A percentile compares a stretch with the other conserved stretches of the same genome.
These are phyloP conservation scores for Phragmites australis DNA, from an alignment of 176 grass and related monocot genomes.

Conservation along the genomic window DNA sequence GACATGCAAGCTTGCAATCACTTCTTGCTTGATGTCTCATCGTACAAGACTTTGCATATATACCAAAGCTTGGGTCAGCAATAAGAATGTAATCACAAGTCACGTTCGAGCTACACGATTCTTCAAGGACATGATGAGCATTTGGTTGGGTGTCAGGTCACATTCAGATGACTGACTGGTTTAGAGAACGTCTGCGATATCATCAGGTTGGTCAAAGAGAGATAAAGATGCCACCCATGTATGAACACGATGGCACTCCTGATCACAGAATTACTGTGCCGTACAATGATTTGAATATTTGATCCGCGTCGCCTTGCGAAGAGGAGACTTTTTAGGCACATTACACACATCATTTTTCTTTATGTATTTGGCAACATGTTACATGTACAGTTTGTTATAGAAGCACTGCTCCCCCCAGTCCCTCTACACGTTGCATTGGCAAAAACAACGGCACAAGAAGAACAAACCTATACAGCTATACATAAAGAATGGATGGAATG, in stretches of 20 bases:
- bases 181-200: not conserved
- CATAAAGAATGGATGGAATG: slow-evolving; percentile 29
- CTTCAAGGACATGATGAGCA: not conserved
- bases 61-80: not conserved
- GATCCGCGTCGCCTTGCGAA: not conserved
- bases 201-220: slow-evolving; percentile 12
- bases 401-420: slow-evolving; percentile 32
- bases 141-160: not conserved
- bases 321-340: not conserved
- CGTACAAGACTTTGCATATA: not conserved
- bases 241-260: slow-evolving; percentile 3
- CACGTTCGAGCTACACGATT: not conserved
- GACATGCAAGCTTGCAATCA: not conserved
- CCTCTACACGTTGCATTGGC: slow-evolving; percentile 28
- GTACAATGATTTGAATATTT: not conserved
- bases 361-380: slow-evolving; percentile 26
- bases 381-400: slow-evolving; percentile 34
- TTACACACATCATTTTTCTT: slow-evolving; percentile 1
- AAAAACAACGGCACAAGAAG: not conserved
- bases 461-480: slow-evolving; percentile 41
- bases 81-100: not conserved
- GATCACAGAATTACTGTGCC: not conserved
- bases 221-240: slow-evolving; percentile 4
- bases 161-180: not conserved
- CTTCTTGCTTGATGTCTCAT: not conserved